Evolutionary conservation across 371 early-diverging fungal genomes (phyloP).

Genomic region (Mucor circinelloides): DNA sequence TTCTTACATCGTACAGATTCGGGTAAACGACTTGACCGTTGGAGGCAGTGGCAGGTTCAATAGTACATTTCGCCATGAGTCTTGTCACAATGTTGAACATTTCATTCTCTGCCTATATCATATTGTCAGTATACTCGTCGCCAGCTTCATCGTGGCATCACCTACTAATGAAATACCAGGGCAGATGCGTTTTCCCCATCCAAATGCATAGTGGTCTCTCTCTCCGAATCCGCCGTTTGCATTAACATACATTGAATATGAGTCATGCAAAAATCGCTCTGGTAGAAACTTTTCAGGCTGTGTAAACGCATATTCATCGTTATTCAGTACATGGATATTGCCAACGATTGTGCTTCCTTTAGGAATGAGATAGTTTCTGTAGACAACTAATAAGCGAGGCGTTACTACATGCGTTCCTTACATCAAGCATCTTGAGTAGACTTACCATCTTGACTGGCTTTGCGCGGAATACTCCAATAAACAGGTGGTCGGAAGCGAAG

Average conservation of each 20-base stretch:
- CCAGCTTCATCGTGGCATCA: no score
- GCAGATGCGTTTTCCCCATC: constrained; percentile 24
- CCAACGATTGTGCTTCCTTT: constrained; percentile 13
- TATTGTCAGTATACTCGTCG: not conserved
- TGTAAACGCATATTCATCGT: not conserved
- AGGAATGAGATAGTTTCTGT: constrained; percentile 23
- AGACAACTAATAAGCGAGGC: not conserved
- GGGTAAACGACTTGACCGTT: constrained; percentile 17
- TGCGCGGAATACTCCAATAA: constrained; percentile 33
- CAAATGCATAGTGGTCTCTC: constrained; percentile 15
- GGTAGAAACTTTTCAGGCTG: constrained; percentile 28
- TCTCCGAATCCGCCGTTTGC: constrained; percentile 6
- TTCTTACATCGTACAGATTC: constrained; percentile 4
- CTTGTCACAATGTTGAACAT: constrained; percentile 15
- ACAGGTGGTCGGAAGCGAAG: constrained; percentile 28
- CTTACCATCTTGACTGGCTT: constrained; percentile 33
- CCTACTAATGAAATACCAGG: constrained; percentile 25
- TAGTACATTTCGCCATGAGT: constrained; percentile 6
- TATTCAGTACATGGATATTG: constrained; percentile 16
- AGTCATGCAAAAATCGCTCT: constrained; percentile 25
- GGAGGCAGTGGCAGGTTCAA: constrained; percentile 11
- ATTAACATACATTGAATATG: constrained; percentile 11
- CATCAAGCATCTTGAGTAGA: not conserved
- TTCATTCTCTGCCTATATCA: constrained; percentile 23
- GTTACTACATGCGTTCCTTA: not conserved